A percentile compares a stretch with the other conserved stretches of the same genome.
These are phyloP conservation scores for Entomophthora muscae DNA, from an alignment of 371 early-diverging fungal genomes.

Conservation along the genomic window DNA sequence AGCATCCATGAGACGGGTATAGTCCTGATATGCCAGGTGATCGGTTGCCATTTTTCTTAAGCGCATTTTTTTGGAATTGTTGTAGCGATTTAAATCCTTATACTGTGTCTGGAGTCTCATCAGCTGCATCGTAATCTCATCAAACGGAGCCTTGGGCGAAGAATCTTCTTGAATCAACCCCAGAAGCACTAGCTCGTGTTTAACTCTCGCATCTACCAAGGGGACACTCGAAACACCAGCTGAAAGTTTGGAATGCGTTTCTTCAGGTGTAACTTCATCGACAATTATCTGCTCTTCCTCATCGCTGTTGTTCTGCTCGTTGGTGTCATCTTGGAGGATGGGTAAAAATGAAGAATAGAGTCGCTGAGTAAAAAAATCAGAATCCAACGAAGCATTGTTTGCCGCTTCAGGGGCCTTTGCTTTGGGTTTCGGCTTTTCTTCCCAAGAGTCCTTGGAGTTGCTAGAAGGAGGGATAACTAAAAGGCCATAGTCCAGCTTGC, in stretches of 20 bases:
- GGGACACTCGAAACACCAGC: background rate
- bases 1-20: background rate
- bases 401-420: no score
- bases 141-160: background rate
- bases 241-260: background rate
- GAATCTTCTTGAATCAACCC: background rate
- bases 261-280: background rate
- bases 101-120: background rate
- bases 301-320: background rate
- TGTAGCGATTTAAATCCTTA: background rate
- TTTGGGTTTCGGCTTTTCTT: background rate
- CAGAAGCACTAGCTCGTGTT: background rate
- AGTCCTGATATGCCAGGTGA: slow-evolving; percentile 2
- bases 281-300: background rate
- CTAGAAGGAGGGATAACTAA: background rate
- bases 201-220: background rate
- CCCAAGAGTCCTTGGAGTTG: background rate
- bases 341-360: background rate
- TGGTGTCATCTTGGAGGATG: background rate
- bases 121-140: background rate
- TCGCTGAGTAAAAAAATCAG: background rate
- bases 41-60: background rate
- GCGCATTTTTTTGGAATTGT: background rate
- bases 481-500: background rate
- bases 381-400: background rate